Conservation (phyloP, 441 rosid genomes). For the Populus hybrid region DNA sequence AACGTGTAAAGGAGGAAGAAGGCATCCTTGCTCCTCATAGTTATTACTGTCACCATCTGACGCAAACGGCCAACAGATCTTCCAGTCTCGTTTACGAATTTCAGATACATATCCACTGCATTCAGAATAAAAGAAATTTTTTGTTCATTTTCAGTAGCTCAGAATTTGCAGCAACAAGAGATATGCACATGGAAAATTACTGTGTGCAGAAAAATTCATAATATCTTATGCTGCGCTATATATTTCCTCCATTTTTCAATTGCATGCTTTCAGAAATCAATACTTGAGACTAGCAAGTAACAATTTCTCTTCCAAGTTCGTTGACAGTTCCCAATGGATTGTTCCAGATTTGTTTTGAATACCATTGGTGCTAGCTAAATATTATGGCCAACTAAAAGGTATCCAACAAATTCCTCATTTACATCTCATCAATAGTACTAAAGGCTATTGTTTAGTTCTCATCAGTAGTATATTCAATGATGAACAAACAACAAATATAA, state of each 20-base stretch:
- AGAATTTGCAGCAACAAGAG: background rate
- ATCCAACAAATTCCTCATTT: too few relatives aligned
- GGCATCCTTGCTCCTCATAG: slow-evolving; percentile 32
- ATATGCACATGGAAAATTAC: background rate
- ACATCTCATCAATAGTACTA: too few relatives aligned
- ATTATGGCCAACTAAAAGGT: background rate
- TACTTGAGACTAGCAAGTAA: background rate
- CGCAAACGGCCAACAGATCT: slow-evolving; percentile 73
- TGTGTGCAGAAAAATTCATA: background rate
- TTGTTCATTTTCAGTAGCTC: background rate
- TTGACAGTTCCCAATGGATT: background rate
- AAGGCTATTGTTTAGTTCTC: slow-evolving; percentile 1
- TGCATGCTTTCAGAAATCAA: background rate
- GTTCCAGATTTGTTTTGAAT: background rate
- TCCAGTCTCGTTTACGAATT: slow-evolving; percentile 56
- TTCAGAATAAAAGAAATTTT: slow-evolving; percentile 9
- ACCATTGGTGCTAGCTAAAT: background rate
- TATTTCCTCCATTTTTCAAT: background rate
- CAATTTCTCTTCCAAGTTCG: background rate
- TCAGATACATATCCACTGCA: slow-evolving; percentile 85
- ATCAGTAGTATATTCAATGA: background rate
- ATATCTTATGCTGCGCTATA: background rate
- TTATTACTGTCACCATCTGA: slow-evolving; percentile 30
- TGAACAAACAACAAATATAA: background rate
- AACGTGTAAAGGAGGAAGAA: slow-evolving; percentile 60